These are phyloP conservation scores for Stemphylium lycopersici DNA, from an alignment of 2,329 filamentous ascomycete genomes.

Conservation along the genomic window DNA sequence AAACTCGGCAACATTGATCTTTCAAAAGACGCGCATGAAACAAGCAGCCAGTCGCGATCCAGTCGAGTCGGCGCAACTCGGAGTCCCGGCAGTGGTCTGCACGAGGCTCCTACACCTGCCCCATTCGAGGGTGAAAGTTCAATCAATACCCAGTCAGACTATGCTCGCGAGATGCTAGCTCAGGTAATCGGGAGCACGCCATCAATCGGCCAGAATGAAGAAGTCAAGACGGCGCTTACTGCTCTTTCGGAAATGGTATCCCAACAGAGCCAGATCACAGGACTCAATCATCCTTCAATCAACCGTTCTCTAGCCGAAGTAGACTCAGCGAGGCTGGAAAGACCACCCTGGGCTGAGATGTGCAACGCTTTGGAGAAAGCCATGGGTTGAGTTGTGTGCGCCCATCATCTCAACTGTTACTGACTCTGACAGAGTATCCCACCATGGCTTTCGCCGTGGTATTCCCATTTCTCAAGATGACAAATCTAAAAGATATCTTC, in stretches of 20 bases:
- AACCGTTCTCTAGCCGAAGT: slow-evolving; percentile 33
- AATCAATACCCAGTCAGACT: slow-evolving; percentile 55
- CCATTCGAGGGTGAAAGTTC: slow-evolving; percentile 59
- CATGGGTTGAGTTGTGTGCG: slow-evolving; percentile 30
- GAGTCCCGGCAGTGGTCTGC: slow-evolving; percentile 27
- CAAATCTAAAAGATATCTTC: slow-evolving; percentile 32
- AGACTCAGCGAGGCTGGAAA: slow-evolving; percentile 35
- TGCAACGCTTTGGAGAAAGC: slow-evolving; percentile 34
- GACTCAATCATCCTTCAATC: slow-evolving; percentile 27
- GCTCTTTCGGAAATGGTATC: slow-evolving; percentile 44
- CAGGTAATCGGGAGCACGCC: slow-evolving; percentile 46
- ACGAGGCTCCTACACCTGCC: slow-evolving; percentile 31
- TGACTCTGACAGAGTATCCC: slow-evolving; percentile 30
- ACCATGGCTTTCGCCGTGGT: slow-evolving; percentile 42
- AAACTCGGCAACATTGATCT: slow-evolving; percentile 38
- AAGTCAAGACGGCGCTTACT: slow-evolving; percentile 41
- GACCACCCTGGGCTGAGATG: slow-evolving; percentile 40
- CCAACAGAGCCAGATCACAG: slow-evolving; percentile 27
- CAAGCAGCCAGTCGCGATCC: slow-evolving; percentile 33
- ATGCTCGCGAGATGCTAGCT: slow-evolving; percentile 54
- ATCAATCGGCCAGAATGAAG: slow-evolving; percentile 42
- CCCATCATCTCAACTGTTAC: not conserved
- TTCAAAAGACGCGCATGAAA: slow-evolving; percentile 24
- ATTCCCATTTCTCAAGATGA: slow-evolving; percentile 40
- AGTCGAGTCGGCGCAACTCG: slow-evolving; percentile 22